Evolutionary conservation across 768 basidiomycete species (phyloP), one percentile per base, ranked within the genome.

Genomic region (Calocybe gangraenosa): DNA sequence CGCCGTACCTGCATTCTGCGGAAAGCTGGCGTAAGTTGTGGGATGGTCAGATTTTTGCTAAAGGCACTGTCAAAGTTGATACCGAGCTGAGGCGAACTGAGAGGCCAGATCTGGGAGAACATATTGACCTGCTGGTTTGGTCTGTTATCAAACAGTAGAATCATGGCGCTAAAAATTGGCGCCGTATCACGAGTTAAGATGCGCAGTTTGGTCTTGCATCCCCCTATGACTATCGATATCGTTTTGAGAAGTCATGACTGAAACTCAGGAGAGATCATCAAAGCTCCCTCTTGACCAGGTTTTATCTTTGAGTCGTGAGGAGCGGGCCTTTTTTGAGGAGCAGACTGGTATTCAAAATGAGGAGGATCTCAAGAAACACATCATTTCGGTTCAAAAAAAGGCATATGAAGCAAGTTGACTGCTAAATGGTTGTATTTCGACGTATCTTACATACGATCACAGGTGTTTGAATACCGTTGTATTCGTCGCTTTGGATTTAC

Each of bases 401-500:
- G 73, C 73, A 3, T 55, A 58, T n/a, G 22, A 34, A 22, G 38
- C 34, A 35, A 35, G 34, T n/a, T n/a, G 34, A 7, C 19, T 41
- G n/a, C 25, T 25, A 37, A 23, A n/a, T 36, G 21, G 7, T 21
- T 2, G 11, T 2, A 17, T 7, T 14, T 22, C 15, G 11, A n/a
- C 35, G 23, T 18, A 10, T 48, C 3, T 42, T 19, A 36, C 14
- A 32, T 21, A 22, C 10, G 13, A 31, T 6, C 9, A 3, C 43
- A 69, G 67, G 51, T 69, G n/a, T 62, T 56, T 46, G 54, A 55
- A 19, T 71, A 73, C 48, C 58, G 62, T 18, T 71, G 69, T 48
- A 71, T 71, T 31, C 61, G 62, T 8, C 46, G 40, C 7, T 73
- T 71, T 46, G 40, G 49, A 1, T 72, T 72, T 42, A 54, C 60